A percentile compares a stretch with the other conserved stretches of the same genome.
These are phyloP conservation scores for Ophiostoma ulmi DNA, from an alignment of 2,329 filamentous ascomycete species.

Conservation along the genomic window DNA sequence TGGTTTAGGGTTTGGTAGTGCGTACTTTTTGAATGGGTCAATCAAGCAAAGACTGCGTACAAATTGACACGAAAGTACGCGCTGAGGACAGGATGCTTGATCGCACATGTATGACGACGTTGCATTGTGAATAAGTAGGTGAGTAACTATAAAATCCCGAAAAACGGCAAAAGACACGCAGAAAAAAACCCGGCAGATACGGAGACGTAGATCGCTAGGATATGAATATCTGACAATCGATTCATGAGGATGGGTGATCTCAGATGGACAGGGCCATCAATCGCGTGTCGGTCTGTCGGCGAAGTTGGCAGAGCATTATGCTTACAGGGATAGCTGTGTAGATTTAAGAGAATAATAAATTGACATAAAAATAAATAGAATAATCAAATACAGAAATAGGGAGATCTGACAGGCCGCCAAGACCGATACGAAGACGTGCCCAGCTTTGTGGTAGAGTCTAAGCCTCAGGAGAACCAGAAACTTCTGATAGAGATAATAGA, in stretches of 20 bases:
- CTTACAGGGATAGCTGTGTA: not conserved
- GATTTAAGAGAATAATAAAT: not conserved
- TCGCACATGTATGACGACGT: not conserved
- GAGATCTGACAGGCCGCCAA: slow-evolving; percentile 9
- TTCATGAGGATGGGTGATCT: not conserved
- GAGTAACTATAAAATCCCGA: not conserved
- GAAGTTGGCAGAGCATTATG: slow-evolving; percentile 1
- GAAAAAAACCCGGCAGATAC: not conserved
- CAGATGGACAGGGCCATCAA: not conserved
- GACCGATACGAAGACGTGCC: slow-evolving; percentile 4
- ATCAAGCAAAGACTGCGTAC: not conserved
- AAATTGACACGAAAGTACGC: not conserved
- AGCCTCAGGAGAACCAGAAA: slow-evolving; percentile 1
- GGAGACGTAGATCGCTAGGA: not conserved
- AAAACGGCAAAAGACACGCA: not conserved
- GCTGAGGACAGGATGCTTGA: not conserved
- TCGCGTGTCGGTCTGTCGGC: not conserved
- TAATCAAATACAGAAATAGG: not conserved
- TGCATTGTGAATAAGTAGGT: not conserved
- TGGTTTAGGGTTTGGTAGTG: not conserved
- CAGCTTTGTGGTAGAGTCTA: slow-evolving; percentile 3
- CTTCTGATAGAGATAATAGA: not conserved
- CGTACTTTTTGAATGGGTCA: not conserved
- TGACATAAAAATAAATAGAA: not conserved
- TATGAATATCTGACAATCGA: not conserved